phyloP scores from a whole-genome alignment of 2,329 filamentous ascomycete species.

The Aschersonia sp. region DNA sequence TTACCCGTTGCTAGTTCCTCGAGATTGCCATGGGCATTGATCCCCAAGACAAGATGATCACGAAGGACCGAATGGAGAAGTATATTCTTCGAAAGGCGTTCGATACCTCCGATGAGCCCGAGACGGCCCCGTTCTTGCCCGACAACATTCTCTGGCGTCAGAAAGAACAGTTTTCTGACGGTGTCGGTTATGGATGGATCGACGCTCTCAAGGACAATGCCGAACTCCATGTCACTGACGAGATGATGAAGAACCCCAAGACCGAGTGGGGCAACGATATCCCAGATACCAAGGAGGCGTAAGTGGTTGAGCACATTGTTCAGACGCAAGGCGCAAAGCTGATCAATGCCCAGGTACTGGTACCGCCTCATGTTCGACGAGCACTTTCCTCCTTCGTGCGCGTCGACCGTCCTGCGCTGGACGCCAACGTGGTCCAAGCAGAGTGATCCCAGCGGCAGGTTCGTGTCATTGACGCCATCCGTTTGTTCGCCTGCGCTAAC shows the following conservation, averaged over 20 bases:
- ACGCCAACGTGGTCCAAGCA: constrained; percentile 95
- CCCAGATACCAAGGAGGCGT: constrained; percentile 93
- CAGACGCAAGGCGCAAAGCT: background rate
- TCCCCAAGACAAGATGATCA: constrained; percentile 91
- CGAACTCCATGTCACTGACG: constrained; percentile 77
- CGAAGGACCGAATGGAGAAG: constrained; percentile 79
- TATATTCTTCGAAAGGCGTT: constrained; percentile 97
- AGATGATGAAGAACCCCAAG: constrained; percentile 98
- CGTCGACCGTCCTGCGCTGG: constrained; percentile 90
- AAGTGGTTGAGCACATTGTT: constrained; percentile 18
- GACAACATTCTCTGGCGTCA: constrained; percentile 94
- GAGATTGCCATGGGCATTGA: constrained; percentile 89
- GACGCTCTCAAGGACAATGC: constrained; percentile 93
- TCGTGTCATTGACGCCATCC: constrained; percentile 5
- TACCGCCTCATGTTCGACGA: constrained; percentile 98
- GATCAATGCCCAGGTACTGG: constrained; percentile 55
- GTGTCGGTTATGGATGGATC: constrained; percentile 98
- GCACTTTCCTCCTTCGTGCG: constrained; percentile 87
- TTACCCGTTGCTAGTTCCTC: constrained; percentile 48
- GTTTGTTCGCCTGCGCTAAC: background rate
- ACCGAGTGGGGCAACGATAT: constrained; percentile 87
- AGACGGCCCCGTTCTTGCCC: constrained; percentile 74
- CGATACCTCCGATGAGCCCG: constrained; percentile 78
- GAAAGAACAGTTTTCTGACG: constrained; percentile 99
- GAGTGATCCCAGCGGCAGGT: constrained; percentile 88